phyloP scores from a whole-genome alignment of 2,329 filamentous ascomycete species.

The Clarireedia sp. region DNA sequence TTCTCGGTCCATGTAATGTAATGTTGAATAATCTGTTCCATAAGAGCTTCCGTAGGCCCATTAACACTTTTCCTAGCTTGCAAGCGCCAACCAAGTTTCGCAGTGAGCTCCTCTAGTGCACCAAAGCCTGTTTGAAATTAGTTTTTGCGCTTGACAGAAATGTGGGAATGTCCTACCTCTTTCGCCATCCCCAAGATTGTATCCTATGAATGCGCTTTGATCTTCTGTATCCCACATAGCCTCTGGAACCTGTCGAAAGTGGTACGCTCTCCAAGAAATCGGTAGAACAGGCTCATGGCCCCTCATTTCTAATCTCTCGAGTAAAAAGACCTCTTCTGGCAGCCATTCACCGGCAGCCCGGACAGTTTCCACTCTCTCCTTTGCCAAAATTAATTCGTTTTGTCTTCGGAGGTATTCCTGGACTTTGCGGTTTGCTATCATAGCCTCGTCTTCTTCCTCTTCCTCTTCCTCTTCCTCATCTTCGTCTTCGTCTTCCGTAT shows the following conservation, averaged over 20 bases:
- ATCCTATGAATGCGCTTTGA: conserved; percentile 24
- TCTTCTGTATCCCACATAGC: conserved; percentile 22
- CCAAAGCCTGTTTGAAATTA: conserved; percentile 19
- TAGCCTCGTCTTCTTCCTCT: conserved; percentile 11
- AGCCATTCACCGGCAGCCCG: conserved; percentile 25
- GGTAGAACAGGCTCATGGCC: conserved; percentile 28
- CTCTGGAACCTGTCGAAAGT: conserved; percentile 27
- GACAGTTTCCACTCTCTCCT: conserved; percentile 20
- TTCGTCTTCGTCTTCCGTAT: conserved; percentile 1
- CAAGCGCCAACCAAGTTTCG: conserved; percentile 19
- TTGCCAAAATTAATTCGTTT: conserved; percentile 16
- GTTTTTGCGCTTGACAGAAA: background rate
- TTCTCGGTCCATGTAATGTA: conserved; percentile 30
- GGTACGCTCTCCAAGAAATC: conserved; percentile 18
- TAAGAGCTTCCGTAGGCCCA: conserved; percentile 20
- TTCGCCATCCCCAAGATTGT: conserved; percentile 16
- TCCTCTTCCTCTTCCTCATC: conserved; percentile 14
- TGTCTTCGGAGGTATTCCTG: conserved; percentile 26
- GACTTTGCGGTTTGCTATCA: conserved; percentile 21
- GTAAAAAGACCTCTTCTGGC: conserved; percentile 24
- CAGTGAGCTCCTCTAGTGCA: conserved; percentile 22
- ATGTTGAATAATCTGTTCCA: conserved; percentile 24
- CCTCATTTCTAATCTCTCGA: conserved; percentile 25
- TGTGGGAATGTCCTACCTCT: conserved; percentile 19
- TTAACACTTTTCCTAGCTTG: conserved; percentile 20